Evolutionary conservation across 257 asterid genomes (phyloP).

Genomic region (Petunia axillaris): DNA sequence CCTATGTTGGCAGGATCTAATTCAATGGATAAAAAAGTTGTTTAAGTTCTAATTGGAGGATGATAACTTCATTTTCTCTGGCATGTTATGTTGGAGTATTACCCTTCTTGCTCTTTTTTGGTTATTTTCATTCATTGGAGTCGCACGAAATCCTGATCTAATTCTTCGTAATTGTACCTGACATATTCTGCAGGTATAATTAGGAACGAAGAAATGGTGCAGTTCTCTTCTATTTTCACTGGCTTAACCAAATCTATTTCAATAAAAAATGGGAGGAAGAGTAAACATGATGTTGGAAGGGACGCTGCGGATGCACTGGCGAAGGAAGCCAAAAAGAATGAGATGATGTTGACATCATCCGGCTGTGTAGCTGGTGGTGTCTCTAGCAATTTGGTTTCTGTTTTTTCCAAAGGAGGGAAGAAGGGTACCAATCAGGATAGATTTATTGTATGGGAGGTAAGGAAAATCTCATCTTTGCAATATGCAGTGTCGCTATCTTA

Average conservation of each 20-base stretch:
- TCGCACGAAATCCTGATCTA: neutral
- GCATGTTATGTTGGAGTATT: neutral
- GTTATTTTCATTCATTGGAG: neutral
- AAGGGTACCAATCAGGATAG: constrained; percentile 78
- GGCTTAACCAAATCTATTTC: constrained; percentile 56
- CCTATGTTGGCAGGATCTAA: no score
- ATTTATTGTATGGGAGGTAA: constrained; percentile 70
- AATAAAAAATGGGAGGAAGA: constrained; percentile 49
- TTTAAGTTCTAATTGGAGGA: no score
- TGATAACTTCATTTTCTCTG: neutral
- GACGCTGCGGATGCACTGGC: constrained; percentile 49
- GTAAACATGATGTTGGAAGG: constrained; percentile 43
- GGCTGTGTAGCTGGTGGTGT: constrained; percentile 41
- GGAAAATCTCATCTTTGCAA: neutral
- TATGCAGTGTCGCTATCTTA: neutral
- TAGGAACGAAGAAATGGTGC: constrained; percentile 55
- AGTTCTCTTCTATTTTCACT: constrained; percentile 54
- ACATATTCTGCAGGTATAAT: neutral
- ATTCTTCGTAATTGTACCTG: neutral
- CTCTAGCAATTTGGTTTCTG: constrained; percentile 40
- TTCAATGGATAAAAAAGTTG: no score
- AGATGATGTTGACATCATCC: constrained; percentile 58
- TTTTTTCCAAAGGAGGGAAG: constrained; percentile 62
- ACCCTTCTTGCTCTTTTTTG: neutral
- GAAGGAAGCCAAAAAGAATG: constrained; percentile 66